These are phyloP conservation scores for Amylocarpus encephaloides DNA, from an alignment of 2,329 filamentous ascomycete species.

Conservation along the genomic window DNA sequence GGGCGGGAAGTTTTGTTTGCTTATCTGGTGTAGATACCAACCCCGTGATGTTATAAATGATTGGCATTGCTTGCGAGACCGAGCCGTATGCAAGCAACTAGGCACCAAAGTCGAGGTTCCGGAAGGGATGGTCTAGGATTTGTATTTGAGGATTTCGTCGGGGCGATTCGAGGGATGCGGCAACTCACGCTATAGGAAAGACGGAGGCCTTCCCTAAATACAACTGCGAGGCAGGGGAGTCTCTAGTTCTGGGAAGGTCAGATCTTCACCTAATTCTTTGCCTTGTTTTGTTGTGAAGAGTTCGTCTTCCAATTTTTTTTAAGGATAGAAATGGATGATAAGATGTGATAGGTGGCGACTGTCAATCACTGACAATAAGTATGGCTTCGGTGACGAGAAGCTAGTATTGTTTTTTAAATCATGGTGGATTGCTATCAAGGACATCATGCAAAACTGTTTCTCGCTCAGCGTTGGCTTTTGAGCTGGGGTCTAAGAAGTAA, in stretches of 20 bases:
- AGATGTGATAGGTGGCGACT: conserved; percentile 33
- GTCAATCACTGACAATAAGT: conserved; percentile 29
- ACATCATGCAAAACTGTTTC: not conserved
- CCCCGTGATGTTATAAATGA: too few relatives aligned
- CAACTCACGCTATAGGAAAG: not conserved
- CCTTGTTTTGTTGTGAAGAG: conserved; percentile 18
- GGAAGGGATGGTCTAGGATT: not conserved
- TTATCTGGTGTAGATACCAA: too few relatives aligned
- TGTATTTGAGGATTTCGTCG: not conserved
- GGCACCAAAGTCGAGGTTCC: not conserved
- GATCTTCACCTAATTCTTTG: conserved; percentile 9
- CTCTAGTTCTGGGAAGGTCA: conserved; percentile 16
- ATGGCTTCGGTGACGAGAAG: conserved; percentile 32
- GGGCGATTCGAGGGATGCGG: not conserved
- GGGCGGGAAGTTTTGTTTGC: too few relatives aligned
- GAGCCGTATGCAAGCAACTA: too few relatives aligned
- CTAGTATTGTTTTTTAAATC: not conserved
- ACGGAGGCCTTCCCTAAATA: conserved; percentile 27
- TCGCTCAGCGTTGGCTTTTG: not conserved
- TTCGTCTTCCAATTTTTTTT: conserved; percentile 30
- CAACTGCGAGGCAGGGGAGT: conserved; percentile 27
- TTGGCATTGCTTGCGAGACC: too few relatives aligned
- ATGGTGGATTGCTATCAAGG: not conserved
- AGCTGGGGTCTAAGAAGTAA: conserved; percentile 7
- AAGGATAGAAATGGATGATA: conserved; percentile 28